Base-by-base conservation (phyloP, 2,329 filamentous ascomycete genomes). In the Magnaporthiopsis poae region DNA sequence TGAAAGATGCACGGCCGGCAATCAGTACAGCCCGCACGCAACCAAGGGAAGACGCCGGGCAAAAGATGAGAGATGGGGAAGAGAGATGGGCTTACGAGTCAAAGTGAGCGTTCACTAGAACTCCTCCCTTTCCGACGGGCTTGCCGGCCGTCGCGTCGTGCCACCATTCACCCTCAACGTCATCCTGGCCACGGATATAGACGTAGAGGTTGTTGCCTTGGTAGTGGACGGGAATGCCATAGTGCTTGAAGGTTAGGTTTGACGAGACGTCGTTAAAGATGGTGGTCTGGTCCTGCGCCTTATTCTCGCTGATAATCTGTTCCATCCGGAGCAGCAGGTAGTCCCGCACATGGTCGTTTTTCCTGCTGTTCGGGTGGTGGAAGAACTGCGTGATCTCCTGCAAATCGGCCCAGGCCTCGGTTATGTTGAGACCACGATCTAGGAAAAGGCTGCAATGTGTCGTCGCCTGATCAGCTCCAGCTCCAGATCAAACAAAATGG, bases 41-140 rank as follows among this genome's bases (percentile, higher is more conserved):
- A 59, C 27, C 8, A 35, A 2, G 15, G 21, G 60, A 31, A 31
- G 5, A 7, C 31, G 5, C 31, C 31, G 31, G 56, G n/a, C 12
- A 5, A 60, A 11, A 12, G 59, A 60, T 13, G 59, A 31, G n/a
- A 11, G 12, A 33, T 9, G 12, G 9, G 12, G 35, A 27, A 39
- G 29, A 27, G 31, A 27, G 31, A 61, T 31, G 18, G 8, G 75
- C 82, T 70, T 72, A 84, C 82, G 84, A 86, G 77, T 96, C 95
- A 74, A 95, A 96, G 75, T 98, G 95, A 25, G 94, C 93, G 75
- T 97, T 98, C 71, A 98, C 90, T 61, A 99, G 83, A 25, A 96
- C 92, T 39, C 92, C 91, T 25, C 90, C 90, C 68, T 86, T 86
- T 11, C 84, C 83, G 68, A 82, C 81, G 29, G 81, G 81, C 68